Evolutionary conservation across 306 rosid genomes (phyloP).

Genomic region (Rubus parviflorus): DNA sequence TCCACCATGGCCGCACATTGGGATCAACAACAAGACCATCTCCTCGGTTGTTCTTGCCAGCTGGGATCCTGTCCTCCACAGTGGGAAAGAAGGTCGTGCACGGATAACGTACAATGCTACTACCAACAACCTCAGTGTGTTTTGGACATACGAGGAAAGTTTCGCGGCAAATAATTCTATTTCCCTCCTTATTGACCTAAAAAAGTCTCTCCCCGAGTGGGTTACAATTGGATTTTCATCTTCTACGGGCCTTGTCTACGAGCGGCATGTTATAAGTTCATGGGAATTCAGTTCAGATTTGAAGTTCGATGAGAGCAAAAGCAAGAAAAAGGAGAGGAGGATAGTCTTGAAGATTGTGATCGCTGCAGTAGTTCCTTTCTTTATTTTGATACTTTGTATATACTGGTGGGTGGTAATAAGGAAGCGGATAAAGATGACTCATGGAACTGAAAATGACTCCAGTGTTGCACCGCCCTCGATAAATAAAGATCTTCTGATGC

Average conservation of each 20-base stretch:
- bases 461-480: no score
- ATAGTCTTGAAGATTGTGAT: neutral
- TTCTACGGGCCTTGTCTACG: slow-evolving; percentile 5
- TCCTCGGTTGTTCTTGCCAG: neutral
- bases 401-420: no score
- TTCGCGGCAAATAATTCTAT: neutral
- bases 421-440: no score
- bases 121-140: slow-evolving; percentile 27
- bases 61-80: slow-evolving; percentile 1
- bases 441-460: no score
- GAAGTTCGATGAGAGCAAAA: no score
- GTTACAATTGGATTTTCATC: slow-evolving; percentile 27
- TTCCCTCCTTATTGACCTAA: slow-evolving; percentile 2
- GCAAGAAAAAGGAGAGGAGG: neutral
- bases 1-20: neutral
- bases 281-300: slow-evolving; percentile 25
- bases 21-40: neutral
- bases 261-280: slow-evolving; percentile 8
- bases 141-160: slow-evolving; percentile 6
- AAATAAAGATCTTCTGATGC: neutral
- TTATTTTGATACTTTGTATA: no score
- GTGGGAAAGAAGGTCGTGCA: slow-evolving; percentile 3
- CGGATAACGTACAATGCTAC: slow-evolving; percentile 23
- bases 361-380: no score
- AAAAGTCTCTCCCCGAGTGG: slow-evolving; percentile 16